A percentile compares a stretch with the other conserved stretches of the same genome.
phyloP scores from a whole-genome alignment of 2,329 filamentous ascomycete species.

The Alternaria longipes region DNA sequence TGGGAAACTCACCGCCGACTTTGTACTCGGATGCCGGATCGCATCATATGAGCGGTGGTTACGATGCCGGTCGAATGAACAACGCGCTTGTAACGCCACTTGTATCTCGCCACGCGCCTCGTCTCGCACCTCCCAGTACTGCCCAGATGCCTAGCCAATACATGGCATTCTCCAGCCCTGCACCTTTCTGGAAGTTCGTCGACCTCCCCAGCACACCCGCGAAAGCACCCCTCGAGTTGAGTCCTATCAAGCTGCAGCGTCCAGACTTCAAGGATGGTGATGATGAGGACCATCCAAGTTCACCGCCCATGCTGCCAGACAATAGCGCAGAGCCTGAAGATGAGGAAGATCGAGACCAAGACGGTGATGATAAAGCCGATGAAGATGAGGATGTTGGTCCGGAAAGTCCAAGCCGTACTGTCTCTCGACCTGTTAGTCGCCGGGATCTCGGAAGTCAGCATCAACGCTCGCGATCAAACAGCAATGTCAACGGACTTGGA shows the following conservation, averaged over 20 bases:
- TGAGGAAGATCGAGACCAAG: constrained; percentile 43
- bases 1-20: constrained; percentile 49
- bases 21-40: constrained; percentile 48
- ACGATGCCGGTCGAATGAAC: constrained; percentile 40
- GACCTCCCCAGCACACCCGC: constrained; percentile 79
- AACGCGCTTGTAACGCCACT: constrained; percentile 69
- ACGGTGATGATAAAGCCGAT: constrained; percentile 41
- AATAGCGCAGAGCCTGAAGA: constrained; percentile 42
- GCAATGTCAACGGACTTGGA: constrained; percentile 40
- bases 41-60: constrained; percentile 40
- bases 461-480: constrained; percentile 43
- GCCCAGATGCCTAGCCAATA: constrained; percentile 83
- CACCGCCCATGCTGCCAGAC: constrained; percentile 43
- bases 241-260: constrained; percentile 48
- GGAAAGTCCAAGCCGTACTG: constrained; percentile 48
- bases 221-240: constrained; percentile 47
- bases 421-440: constrained; percentile 48
- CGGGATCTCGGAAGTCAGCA: constrained; percentile 38
- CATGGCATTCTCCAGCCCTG: constrained; percentile 85
- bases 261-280: constrained; percentile 43
- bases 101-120: constrained; percentile 76
- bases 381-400: constrained; percentile 47
- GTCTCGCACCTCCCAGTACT: constrained; percentile 80
- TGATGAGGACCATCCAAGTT: constrained; percentile 47
- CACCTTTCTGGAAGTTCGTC: constrained; percentile 88